A percentile compares a stretch with the other conserved stretches of the same genome.
Conservation (phyloP, 257 asterid genomes). For the Gentiana straminea region DNA sequence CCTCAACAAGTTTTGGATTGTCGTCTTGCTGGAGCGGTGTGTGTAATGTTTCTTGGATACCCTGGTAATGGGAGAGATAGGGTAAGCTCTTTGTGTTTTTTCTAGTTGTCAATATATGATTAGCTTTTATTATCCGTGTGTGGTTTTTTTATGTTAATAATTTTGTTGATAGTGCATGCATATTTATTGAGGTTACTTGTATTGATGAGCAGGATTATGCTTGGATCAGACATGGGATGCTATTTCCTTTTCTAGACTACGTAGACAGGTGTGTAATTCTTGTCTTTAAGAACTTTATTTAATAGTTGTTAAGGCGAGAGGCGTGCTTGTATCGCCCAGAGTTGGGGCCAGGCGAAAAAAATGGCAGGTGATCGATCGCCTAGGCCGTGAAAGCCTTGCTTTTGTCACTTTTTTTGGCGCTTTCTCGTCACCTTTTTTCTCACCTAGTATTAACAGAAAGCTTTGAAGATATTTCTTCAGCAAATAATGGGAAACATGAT, state of each 20-base stretch:
- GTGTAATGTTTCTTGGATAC: constrained; percentile 96
- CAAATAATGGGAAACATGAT: too few relatives aligned
- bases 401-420: too few relatives aligned
- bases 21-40: constrained; percentile 48
- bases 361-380: too few relatives aligned
- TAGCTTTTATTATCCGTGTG: neutral
- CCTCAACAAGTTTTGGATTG: constrained; percentile 72
- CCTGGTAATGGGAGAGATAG: constrained; percentile 94
- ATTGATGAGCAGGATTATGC: constrained; percentile 75
- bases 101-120: neutral
- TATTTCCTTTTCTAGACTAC: constrained; percentile 77
- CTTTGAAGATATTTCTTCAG: too few relatives aligned
- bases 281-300: constrained; percentile 2
- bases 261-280: constrained; percentile 58
- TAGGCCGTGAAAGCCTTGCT: too few relatives aligned
- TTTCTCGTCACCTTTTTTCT: too few relatives aligned
- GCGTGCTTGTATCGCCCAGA: too few relatives aligned
- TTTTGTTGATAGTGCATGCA: constrained; percentile 2
- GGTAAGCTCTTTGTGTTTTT: constrained; percentile 30
- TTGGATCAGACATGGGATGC: constrained; percentile 78
- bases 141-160: neutral
- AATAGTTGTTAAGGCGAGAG: too few relatives aligned
- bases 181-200: constrained; percentile 16
- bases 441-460: too few relatives aligned
- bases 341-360: too few relatives aligned